phyloP scores from a whole-genome alignment of 352 stramenopile species.

The Phytophthora multivora region DNA sequence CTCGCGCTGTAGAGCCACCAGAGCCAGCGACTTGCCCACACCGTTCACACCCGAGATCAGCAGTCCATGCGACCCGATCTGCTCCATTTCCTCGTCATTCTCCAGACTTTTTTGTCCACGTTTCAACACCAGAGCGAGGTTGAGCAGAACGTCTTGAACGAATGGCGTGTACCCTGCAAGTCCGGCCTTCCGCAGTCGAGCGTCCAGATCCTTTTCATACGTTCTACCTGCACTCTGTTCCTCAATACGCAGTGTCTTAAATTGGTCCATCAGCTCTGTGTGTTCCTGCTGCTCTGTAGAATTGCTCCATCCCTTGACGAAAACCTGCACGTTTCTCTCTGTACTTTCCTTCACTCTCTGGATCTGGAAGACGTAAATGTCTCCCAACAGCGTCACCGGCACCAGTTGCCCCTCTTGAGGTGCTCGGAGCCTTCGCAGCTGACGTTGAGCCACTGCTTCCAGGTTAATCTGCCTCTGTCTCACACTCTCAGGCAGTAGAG shows the following conservation, averaged over 20 bases:
- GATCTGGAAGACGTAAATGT: constrained; percentile 59
- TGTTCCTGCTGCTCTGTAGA: not conserved
- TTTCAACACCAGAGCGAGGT: constrained; percentile 55
- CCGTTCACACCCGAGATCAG: constrained; percentile 59
- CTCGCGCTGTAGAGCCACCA: constrained; percentile 38
- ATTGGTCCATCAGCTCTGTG: constrained; percentile 18
- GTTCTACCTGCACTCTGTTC: constrained; percentile 6
- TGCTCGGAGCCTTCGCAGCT: constrained; percentile 33
- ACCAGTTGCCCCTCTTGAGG: constrained; percentile 35
- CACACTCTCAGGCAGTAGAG: constrained; percentile 49
- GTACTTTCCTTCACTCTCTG: constrained; percentile 9
- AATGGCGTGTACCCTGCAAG: constrained; percentile 63
- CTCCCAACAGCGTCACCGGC: constrained; percentile 50
- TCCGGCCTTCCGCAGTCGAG: constrained; percentile 35
- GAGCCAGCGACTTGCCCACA: constrained; percentile 66
- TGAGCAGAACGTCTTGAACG: constrained; percentile 58
- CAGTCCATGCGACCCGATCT: constrained; percentile 53
- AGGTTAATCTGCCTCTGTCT: constrained; percentile 43
- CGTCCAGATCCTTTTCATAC: constrained; percentile 29
- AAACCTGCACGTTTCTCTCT: constrained; percentile 7
- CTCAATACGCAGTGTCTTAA: constrained; percentile 25
- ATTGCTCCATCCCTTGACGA: constrained; percentile 30
- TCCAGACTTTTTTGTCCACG: constrained; percentile 12
- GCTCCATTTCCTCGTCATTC: constrained; percentile 46
- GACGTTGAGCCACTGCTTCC: constrained; percentile 36